Base-by-base conservation (phyloP, 352 stramenopile species). In the Vaucheria bursata region DNA sequence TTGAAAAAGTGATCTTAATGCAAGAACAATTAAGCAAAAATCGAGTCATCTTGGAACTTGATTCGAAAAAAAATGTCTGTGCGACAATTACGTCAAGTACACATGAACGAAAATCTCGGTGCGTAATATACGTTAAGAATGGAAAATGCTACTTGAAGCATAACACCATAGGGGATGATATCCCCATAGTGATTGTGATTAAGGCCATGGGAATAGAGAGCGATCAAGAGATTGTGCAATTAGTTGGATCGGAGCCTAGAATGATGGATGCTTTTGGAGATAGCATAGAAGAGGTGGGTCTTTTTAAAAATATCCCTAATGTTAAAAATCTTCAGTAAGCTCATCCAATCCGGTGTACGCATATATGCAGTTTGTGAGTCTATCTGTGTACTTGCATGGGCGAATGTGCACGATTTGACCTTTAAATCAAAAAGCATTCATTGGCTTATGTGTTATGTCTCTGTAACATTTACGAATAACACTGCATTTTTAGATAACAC, bases 1-100 rank as follows among this genome's bases (percentile, higher is more conserved):
- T 83, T 29, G 78, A 83, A 72, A 83, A 83, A 68, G 78, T 81
- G 12, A 97, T 99, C 85, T 87, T 99, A 1, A 99, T 98, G 85
- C 96, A 99, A 85, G 97, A 99, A 75, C 97, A 99, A 85, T 85
- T 99, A 64, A 97, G 89, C 40, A 99, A 99, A 87, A 99, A 99
- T 90, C 89, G 96, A 80, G 94, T 99, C 29, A 99, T 99, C 85
- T 93, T 99, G 64, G 96, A 99, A 87, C 88, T 97, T 84, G 96
- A 99, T 83, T 68, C 67, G 59, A 87, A 88, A 68, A 89, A 89
- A 59, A 93, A 95, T 71, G 88, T 96, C 33, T 93, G 89, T 79
- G 93, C 93, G 12, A 90, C 88, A 53, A 98, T 99, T 78, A 99
- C 95, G 8, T 98, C 92, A 71, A 98, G 95, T 1, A 99, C 97